Evolutionary conservation across 2,329 filamentous ascomycete species (phyloP), one percentile per base, ranked within the genome.

Genomic region (Monosporascus sp.): DNA sequence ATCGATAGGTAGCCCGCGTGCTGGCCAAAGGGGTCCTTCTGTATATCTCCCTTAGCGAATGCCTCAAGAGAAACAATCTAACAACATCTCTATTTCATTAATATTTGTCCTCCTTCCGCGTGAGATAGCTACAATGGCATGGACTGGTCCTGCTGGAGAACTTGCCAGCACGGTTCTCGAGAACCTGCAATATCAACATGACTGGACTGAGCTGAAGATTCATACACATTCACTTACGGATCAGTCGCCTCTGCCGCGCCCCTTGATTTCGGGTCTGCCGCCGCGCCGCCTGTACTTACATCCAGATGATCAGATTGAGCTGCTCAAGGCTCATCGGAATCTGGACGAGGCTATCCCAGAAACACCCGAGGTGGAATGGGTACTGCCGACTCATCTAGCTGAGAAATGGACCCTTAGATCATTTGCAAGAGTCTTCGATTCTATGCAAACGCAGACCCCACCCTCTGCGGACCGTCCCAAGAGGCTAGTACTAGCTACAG

Each of bases 291-390:
- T 91, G 42, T 93, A 94, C 69, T 76, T 89, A 49, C 88, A 94
- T 64, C 89, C 89, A 2, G 89, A 94, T 67, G 89, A 92, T 71
- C 89, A 93, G 71, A 84, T 89, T 58, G 84, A 82, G 58, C 79
- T 88, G 51, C 75, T 92, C 51, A 84, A 85, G 59, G 75, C 78
- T 31, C 82, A 84, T 57, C 75, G 77, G 57, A 69, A 72, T 14
- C 72, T 72, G 1, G 75, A 75, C 15, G 68, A 74, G 51, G 68
- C 68, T 44, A 71, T 80, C 17, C 63, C 67, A 25, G 79, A 81
- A 62, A 71, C 68, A 15, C 76, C 82, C 2, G 82, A 88, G 70
- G 68, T 75, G 45, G 89, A 93, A 72, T 93, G 88, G 88, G 85
- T 94, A 24, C 70, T 93, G 47, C 86, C 90, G 3, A 82, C 85